A percentile compares a stretch with the other conserved stretches of the same genome.
These are phyloP conservation scores for Cytospora piceae DNA, from an alignment of 2,329 filamentous ascomycete species.

Conservation along the genomic window DNA sequence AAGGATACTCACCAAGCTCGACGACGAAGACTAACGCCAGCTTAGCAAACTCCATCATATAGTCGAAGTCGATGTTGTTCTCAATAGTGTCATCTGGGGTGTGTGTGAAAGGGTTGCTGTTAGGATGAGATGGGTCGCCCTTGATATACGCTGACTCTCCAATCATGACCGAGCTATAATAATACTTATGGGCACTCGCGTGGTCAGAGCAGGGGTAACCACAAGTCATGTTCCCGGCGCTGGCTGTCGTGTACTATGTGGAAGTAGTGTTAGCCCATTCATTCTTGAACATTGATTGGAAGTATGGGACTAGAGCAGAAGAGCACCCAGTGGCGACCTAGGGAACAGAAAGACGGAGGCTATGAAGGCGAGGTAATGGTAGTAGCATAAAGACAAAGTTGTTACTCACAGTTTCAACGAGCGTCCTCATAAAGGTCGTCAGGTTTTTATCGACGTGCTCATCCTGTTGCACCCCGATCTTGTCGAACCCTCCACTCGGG, in stretches of 20 bases:
- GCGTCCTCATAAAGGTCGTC: slow-evolving; percentile 16
- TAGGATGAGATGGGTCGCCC: background rate
- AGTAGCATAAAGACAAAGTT: background rate
- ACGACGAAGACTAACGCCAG: slow-evolving; percentile 12
- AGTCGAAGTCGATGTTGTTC: slow-evolving; percentile 16
- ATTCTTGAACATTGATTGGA: background rate
- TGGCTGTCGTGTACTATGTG: slow-evolving; percentile 10
- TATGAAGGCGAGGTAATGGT: background rate
- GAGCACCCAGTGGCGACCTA: background rate
- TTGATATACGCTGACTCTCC: slow-evolving; percentile 19
- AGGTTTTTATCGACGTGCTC: slow-evolving; percentile 15
- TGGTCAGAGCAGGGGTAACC: slow-evolving; percentile 21
- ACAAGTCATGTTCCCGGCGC: slow-evolving; percentile 13
- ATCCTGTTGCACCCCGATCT: slow-evolving; percentile 17
- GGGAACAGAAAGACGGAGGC: background rate
- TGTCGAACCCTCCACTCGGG: background rate
- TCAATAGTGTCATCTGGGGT: slow-evolving; percentile 19
- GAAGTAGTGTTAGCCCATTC: background rate
- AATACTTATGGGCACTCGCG: slow-evolving; percentile 11
- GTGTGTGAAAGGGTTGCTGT: slow-evolving; percentile 13
- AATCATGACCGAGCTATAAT: slow-evolving; percentile 17
- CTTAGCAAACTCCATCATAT: slow-evolving; percentile 23
- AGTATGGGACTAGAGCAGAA: background rate
- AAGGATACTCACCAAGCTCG: slow-evolving; percentile 10
- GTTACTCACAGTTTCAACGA: slow-evolving; percentile 5